Evolutionary conservation across 352 stramenopile genomes (phyloP).

Genomic region (Phytophthora vignae): DNA sequence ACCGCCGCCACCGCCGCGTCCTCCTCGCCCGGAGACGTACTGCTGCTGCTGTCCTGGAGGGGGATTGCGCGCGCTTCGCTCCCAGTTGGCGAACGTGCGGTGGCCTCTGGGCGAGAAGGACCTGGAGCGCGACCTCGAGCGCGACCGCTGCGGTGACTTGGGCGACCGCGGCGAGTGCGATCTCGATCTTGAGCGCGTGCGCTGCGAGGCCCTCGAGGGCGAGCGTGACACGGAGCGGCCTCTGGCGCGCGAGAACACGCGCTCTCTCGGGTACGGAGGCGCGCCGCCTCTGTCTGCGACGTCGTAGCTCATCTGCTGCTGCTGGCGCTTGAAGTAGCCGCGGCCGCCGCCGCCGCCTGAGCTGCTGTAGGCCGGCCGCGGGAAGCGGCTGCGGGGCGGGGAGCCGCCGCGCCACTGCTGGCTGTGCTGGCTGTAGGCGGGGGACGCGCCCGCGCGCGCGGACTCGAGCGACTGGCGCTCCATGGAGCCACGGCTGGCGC

Average conservation of each 20-base stretch:
- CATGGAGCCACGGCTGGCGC: conserved; percentile 1
- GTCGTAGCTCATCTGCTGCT: conserved; percentile 19
- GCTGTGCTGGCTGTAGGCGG: conserved; percentile 23
- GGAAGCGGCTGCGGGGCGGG: conserved; percentile 33
- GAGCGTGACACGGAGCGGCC: conserved; percentile 68
- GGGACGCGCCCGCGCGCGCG: conserved; percentile 4
- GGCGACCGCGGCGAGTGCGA: conserved; percentile 26
- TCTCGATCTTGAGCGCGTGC: conserved; percentile 37
- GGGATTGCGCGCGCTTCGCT: conserved; percentile 35
- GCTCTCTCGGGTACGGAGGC: conserved; percentile 37
- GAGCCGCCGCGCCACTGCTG: conserved; percentile 26
- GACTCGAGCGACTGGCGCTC: conserved; percentile 32
- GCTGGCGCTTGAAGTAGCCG: conserved; percentile 47
- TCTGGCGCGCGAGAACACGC: conserved; percentile 49
- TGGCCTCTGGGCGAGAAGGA: conserved; percentile 69
- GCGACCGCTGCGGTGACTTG: conserved; percentile 43
- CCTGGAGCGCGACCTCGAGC: conserved; percentile 63
- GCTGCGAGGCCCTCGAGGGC: conserved; percentile 42
- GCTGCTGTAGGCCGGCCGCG: conserved; percentile 14
- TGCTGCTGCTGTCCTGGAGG: conserved; percentile 28
- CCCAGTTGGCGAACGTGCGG: conserved; percentile 54
- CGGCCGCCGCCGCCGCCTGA: neutral
- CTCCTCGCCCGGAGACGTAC: conserved; percentile 33
- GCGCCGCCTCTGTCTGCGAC: conserved; percentile 3
- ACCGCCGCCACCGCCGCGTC: conserved; percentile 12